These are phyloP conservation scores for Aspergillus japonicus DNA, from an alignment of 2,329 filamentous ascomycete species.

Conservation along the genomic window DNA sequence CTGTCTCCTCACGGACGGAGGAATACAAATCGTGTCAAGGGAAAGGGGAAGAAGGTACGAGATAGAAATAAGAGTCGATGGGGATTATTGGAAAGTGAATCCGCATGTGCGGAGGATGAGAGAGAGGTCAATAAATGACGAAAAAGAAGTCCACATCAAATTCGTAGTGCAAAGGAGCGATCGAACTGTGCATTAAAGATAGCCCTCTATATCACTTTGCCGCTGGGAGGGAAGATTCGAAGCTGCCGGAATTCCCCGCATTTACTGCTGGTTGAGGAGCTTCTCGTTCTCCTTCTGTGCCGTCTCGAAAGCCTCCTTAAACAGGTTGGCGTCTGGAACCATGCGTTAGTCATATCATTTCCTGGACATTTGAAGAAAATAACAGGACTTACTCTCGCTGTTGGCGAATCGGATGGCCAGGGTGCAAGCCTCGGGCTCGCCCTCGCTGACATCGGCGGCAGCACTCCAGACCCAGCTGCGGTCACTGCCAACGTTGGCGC, in stretches of 20 bases:
- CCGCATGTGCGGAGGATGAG: neutral
- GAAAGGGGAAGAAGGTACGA: slow-evolving; percentile 4
- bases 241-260: slow-evolving; percentile 2
- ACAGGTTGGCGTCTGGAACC: slow-evolving; percentile 78
- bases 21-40: slow-evolving; percentile 13
- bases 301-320: slow-evolving; percentile 97
- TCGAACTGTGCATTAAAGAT: slow-evolving; percentile 14
- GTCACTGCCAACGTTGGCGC: slow-evolving; percentile 95
- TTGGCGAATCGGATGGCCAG: slow-evolving; percentile 97
- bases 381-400: slow-evolving; percentile 74
- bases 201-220: slow-evolving; percentile 11
- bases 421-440: slow-evolving; percentile 92
- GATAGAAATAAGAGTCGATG: slow-evolving; percentile 10
- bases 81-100: slow-evolving; percentile 6
- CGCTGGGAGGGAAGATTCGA: neutral
- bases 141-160: slow-evolving; percentile 10
- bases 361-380: neutral
- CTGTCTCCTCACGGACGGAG: slow-evolving; percentile 27
- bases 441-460: slow-evolving; percentile 95
- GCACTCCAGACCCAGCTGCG: slow-evolving; percentile 99
- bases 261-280: slow-evolving; percentile 63
- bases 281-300: slow-evolving; percentile 94
- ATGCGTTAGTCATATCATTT: slow-evolving; percentile 16
- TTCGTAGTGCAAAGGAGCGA: slow-evolving; percentile 8
- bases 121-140: slow-evolving; percentile 1